Conservation (phyloP, 2,329 filamentous ascomycete species). For the Moelleriella libera region DNA sequence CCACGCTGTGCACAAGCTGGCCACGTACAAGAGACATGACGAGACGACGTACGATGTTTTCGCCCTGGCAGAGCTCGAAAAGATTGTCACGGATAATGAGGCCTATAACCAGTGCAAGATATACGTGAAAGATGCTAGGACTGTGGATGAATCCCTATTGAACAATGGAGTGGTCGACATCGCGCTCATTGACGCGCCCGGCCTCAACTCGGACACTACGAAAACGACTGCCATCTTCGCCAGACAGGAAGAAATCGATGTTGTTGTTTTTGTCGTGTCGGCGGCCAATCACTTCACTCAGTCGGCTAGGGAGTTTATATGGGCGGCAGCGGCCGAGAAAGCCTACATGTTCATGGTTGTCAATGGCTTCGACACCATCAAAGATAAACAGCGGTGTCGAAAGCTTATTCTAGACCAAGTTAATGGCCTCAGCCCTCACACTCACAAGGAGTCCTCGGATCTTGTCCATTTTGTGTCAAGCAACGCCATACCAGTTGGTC, state of each 20-base stretch:
- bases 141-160: slow-evolving; percentile 82
- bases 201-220: slow-evolving; percentile 87
- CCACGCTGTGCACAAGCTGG: slow-evolving; percentile 78
- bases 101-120: slow-evolving; percentile 93
- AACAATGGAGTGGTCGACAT: slow-evolving; percentile 98
- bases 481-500: slow-evolving; percentile 72
- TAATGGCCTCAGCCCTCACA: slow-evolving; percentile 72
- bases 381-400: slow-evolving; percentile 80
- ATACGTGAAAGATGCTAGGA: slow-evolving; percentile 80
- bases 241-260: slow-evolving; percentile 94
- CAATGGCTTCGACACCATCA: slow-evolving; percentile 90
- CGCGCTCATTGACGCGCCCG: slow-evolving; percentile 89
- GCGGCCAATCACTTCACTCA: slow-evolving; percentile 96
- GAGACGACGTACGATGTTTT: slow-evolving; percentile 92
- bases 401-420: slow-evolving; percentile 91
- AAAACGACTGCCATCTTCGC: slow-evolving; percentile 97
- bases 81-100: slow-evolving; percentile 78
- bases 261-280: slow-evolving; percentile 95
- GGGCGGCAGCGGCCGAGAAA: slow-evolving; percentile 89
- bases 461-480: slow-evolving; percentile 97
- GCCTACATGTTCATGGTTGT: slow-evolving; percentile 99
- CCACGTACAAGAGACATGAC: slow-evolving; percentile 72
- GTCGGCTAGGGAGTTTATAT: slow-evolving; percentile 95
- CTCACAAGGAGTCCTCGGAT: slow-evolving; percentile 82
- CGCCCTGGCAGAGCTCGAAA: slow-evolving; percentile 62